Conservation (phyloP, 176 grass and related monocot species). For the Themeda triandra region DNA sequence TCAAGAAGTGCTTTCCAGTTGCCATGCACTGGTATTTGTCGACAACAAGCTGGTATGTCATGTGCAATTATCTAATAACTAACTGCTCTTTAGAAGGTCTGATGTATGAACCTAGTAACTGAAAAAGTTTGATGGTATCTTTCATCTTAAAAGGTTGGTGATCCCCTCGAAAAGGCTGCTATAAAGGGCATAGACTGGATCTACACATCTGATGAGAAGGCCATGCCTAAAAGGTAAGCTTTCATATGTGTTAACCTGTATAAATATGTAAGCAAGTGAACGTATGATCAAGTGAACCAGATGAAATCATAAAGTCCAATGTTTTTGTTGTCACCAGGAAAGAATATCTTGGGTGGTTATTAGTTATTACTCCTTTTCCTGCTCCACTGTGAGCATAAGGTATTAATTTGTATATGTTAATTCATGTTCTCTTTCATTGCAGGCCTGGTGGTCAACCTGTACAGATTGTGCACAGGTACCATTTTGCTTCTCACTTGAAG, state of each 20-base stretch:
- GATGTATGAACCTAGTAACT: background rate
- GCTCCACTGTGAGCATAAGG: background rate
- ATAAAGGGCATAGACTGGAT: slow-evolving; percentile 98
- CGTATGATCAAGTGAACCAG: background rate
- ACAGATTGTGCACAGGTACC: slow-evolving; percentile 88
- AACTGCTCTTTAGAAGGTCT: background rate
- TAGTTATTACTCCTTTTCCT: background rate
- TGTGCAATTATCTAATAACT: slow-evolving; percentile 14
- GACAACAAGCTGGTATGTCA: slow-evolving; percentile 90
- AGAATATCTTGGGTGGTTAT: background rate
- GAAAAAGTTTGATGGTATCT: slow-evolving; percentile 26
- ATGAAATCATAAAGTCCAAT: slow-evolving; percentile 13
- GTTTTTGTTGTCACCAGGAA: background rate
- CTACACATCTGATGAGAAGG: slow-evolving; percentile 99
- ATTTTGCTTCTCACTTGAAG: slow-evolving; percentile 99
- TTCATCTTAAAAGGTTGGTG: slow-evolving; percentile 76
- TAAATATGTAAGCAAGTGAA: slow-evolving; percentile 16
- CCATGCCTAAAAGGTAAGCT: slow-evolving; percentile 80
- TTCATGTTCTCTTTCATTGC: slow-evolving; percentile 28
- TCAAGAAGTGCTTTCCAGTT: slow-evolving; percentile 78
- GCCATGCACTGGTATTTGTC: slow-evolving; percentile 97
- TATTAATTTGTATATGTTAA: background rate
- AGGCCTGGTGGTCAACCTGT: slow-evolving; percentile 90
- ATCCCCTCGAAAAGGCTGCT: slow-evolving; percentile 98
- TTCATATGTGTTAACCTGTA: slow-evolving; percentile 1